Evolutionary conservation across 139 green algal species (phyloP), one percentile per base, ranked within the genome.

Genomic region (Chlamydomonas applanata): DNA sequence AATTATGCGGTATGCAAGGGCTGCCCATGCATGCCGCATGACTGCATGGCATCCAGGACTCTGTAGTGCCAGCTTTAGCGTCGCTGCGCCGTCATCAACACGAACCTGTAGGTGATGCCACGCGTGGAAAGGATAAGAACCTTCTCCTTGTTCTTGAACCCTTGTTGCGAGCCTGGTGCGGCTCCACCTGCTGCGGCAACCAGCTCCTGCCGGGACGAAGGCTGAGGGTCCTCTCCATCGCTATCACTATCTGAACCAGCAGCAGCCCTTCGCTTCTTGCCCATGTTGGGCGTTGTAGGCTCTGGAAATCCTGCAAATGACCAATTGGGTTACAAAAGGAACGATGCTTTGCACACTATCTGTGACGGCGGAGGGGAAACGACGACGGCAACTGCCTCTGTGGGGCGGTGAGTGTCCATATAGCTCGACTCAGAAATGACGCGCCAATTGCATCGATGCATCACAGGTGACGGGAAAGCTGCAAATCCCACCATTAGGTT

Each of bases 61-160:
- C 7, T 11, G 40, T 11, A 49, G 11, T 49, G n/a, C n/a, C n/a
- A n/a, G n/a, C n/a, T n/a, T n/a, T n/a, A n/a, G n/a, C n/a, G n/a
- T n/a, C n/a, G n/a, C n/a, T n/a, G n/a, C n/a, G n/a, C n/a, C 24
- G 56, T 20, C 22, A 32, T 13, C 17, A 29, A 27, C 17, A 24
- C 19, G 13, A 20, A 65, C 72, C 68, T 78, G 71, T 83, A 89
- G 7, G 89, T 94, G 40, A 95, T 93, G 54, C 93, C 93, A 3
- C 93, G 79, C 2, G 87, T 93, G 4, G 79, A 88, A 33, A 97
- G 80, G 22, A 97, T 56, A n/a, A 97, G 76, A 52, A 95, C 88
- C 69, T 97, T 97, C 80, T 97, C 93, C 70, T 93, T 94, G 79
- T 95, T 95, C 56, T 87, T 88, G 57, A 95, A 94, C 20, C 27